These are phyloP conservation scores for Apiotrichum domesticum DNA, from an alignment of 1,284 basidiomycete species.

Conservation along the genomic window DNA sequence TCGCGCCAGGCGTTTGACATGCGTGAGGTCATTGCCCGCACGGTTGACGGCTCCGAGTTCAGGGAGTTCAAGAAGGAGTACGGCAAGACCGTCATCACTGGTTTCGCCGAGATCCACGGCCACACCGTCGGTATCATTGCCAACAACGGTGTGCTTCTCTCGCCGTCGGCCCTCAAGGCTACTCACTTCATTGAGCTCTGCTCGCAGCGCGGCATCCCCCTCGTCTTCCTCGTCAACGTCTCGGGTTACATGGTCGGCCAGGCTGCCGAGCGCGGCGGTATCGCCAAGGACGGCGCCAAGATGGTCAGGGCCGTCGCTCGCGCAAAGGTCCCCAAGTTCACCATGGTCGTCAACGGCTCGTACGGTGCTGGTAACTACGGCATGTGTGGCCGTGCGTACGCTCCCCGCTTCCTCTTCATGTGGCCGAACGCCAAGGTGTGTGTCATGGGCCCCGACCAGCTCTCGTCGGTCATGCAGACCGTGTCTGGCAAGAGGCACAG, in stretches of 20 bases:
- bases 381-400: slow-evolving; percentile 87
- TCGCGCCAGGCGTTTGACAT: slow-evolving; percentile 84
- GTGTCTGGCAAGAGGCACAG: slow-evolving; percentile 50
- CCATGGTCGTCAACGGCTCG: slow-evolving; percentile 88
- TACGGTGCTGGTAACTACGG: slow-evolving; percentile 89
- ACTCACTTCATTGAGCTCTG: slow-evolving; percentile 93
- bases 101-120: slow-evolving; percentile 85
- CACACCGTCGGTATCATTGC: slow-evolving; percentile 79
- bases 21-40: slow-evolving; percentile 82
- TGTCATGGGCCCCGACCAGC: slow-evolving; percentile 93
- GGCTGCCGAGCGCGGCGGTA: slow-evolving; percentile 88
- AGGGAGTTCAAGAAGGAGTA: slow-evolving; percentile 95
- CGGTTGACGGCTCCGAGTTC: slow-evolving; percentile 87
- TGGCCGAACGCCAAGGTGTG: slow-evolving; percentile 95
- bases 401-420: slow-evolving; percentile 93
- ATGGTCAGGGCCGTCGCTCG: slow-evolving; percentile 96
- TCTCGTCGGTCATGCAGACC: slow-evolving; percentile 84
- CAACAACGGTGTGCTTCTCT: slow-evolving; percentile 92
- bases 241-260: slow-evolving; percentile 90
- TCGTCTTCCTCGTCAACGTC: slow-evolving; percentile 91
- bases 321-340: slow-evolving; percentile 88
- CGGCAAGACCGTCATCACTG: slow-evolving; percentile 81
- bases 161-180: slow-evolving; percentile 85
- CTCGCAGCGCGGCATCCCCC: slow-evolving; percentile 80
- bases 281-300: slow-evolving; percentile 95